phyloP scores from a whole-genome alignment of 129 eudicot genomes.

The Artemisia tridentata region DNA sequence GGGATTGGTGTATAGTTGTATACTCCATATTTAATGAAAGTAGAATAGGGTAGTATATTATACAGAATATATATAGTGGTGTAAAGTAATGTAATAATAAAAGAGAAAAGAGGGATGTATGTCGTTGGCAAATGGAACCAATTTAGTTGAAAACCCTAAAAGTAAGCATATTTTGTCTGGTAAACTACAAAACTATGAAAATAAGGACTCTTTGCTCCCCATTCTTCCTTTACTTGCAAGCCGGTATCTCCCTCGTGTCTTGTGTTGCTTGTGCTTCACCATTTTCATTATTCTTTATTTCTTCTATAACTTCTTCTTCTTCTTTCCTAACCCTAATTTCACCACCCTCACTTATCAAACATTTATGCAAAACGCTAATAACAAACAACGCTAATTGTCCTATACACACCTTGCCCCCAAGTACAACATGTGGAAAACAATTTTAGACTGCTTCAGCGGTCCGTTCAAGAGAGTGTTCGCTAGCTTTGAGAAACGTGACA shows the following conservation, averaged over 20 bases:
- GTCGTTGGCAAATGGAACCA: conserved; percentile 39
- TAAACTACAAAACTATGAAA: conserved; percentile 39
- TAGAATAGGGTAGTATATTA: neutral
- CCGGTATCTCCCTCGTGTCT: conserved; percentile 45
- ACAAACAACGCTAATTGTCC: no score
- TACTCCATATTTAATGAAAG: neutral
- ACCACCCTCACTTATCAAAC: neutral
- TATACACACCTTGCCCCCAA: neutral
- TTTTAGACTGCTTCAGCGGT: no score
- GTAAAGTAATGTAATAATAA: neutral
- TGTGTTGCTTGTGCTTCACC: conserved; percentile 28
- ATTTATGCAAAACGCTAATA: no score
- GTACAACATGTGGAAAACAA: no score
- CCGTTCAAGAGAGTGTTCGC: no score
- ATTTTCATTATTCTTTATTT: neutral
- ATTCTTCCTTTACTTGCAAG: conserved; percentile 39
- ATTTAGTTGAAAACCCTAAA: conserved; percentile 34
- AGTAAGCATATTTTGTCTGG: conserved; percentile 38
- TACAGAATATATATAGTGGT: neutral
- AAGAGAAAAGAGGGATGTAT: conserved; percentile 8
- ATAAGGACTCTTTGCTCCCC: conserved; percentile 45
- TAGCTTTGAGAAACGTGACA: no score
- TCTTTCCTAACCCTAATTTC: neutral
- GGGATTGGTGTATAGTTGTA: no score
- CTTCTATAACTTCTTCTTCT: neutral